Evolutionary conservation across 257 asterid genomes (phyloP).

Genomic region (Solanum rostratum): DNA sequence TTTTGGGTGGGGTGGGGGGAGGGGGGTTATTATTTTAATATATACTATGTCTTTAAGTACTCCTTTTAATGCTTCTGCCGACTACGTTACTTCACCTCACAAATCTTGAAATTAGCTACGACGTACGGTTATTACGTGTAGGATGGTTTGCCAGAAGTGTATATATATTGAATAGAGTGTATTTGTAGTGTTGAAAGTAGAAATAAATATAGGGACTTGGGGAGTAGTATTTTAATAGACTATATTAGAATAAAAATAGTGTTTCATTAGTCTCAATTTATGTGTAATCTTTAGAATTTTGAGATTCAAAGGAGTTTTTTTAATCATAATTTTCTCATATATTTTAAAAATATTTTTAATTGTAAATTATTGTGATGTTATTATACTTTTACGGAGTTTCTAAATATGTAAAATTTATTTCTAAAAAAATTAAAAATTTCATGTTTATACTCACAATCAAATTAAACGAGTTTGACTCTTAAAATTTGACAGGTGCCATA

Average conservation of each 20-base stretch:
- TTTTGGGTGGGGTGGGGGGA: rapidly evolving
- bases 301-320: not conserved
- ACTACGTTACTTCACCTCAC: slow-evolving; percentile 16
- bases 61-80: slow-evolving; percentile 4
- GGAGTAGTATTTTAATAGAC: no score
- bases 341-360: no score
- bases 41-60: not conserved
- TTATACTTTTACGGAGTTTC: no score
- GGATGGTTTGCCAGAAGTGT: no score
- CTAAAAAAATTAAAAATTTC: not conserved
- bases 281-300: not conserved
- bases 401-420: no score
- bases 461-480: not conserved
- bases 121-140: not conserved
- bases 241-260: not conserved
- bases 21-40: not conserved
- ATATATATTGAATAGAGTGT: no score
- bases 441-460: not conserved
- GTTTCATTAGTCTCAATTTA: not conserved
- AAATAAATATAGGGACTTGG: no score
- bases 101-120: slow-evolving; percentile 10
- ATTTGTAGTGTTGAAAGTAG: no score
- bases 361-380: no score
- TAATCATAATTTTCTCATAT: not conserved
- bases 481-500: not conserved